Evolutionary conservation across 495 filamentous ascomycete species (phyloP), one percentile per base, ranked within the genome.

Genomic region (Penicillium steckii): DNA sequence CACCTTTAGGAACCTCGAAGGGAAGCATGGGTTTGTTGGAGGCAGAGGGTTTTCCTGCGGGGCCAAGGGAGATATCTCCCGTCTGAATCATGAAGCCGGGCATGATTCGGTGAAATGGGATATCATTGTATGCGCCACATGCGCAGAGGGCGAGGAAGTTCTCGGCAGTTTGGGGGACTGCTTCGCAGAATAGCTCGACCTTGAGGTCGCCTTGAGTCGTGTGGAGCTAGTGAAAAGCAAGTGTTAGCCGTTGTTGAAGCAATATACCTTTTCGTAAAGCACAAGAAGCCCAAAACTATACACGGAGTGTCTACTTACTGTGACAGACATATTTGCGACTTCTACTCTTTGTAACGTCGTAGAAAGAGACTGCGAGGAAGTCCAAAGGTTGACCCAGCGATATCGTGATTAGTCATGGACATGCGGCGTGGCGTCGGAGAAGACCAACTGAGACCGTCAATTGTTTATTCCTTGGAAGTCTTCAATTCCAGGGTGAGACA

Each of bases 111-210:
- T 97, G 93, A 78, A 97, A 89, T n/a, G 87, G 90, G 6, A 88
- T 93, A 66, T 79, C 71, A 68, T 94, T 79, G 76, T 95, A 98
- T 76, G 90, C 90, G 60, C 79, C 80, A 29, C 85, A 89, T 56
- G 95, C 94, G 78, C 90, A 95, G 35, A 98, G 87, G 40, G 93
- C 94, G 53, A 98, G 84, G 74, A 98, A 98, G 75, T 97, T 98
- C 87, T 91, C 85, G 48, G 89, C 85, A 2, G 95, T 96, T 69
- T 95, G 86, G 44, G 94, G 94, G 23, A 95, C 89, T 60, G 86
- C 84, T 74, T 96, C 90, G 74, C 93, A 97, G 74, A 97, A 97
- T 48, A 98, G 75, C 67, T 98, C 94, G 67, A 97, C 83, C 72
- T 97, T 98, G 63, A 98, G 80, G 70, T 93, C 88, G 57, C 94